Percentiles rank a stretch among this genome's conserved stretches.
phyloP scores from a whole-genome alignment of 2,329 filamentous ascomycete species.

The Ceratocystis smalleyi region DNA sequence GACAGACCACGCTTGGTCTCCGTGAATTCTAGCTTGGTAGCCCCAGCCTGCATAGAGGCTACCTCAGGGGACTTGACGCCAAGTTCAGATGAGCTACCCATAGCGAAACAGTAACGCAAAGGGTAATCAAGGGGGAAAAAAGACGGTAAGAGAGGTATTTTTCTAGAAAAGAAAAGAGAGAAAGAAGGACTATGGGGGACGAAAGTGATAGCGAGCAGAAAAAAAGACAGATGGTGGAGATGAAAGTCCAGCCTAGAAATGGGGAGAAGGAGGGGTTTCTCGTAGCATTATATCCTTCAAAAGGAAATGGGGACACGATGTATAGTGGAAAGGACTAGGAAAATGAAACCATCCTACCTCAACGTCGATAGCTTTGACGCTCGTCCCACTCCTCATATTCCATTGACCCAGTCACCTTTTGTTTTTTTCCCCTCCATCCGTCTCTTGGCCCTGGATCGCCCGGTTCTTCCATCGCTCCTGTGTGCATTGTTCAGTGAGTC shows the following conservation, averaged over 20 bases:
- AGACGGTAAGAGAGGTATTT: too few relatives aligned
- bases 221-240: background rate
- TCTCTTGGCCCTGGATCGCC: background rate
- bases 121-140: background rate
- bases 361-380: background rate
- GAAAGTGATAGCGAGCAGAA: background rate
- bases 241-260: background rate
- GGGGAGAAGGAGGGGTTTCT: background rate
- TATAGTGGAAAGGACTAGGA: background rate
- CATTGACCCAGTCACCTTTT: background rate
- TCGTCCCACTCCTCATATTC: background rate
- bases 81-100: constrained; percentile 15
- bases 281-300: background rate
- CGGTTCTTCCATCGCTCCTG: background rate
- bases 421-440: background rate
- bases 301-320: background rate
- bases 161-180: background rate
- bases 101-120: background rate
- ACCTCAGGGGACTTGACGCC: constrained; percentile 10
- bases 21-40: background rate
- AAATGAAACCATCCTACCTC: background rate
- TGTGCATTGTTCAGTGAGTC: background rate
- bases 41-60: constrained; percentile 12
- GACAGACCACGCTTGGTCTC: constrained; percentile 17
- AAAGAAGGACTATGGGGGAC: background rate